Evolutionary conservation across 768 basidiomycete species (phyloP), one percentile per base, ranked within the genome.

Genomic region (Porphyrellus cyaneotinctus): DNA sequence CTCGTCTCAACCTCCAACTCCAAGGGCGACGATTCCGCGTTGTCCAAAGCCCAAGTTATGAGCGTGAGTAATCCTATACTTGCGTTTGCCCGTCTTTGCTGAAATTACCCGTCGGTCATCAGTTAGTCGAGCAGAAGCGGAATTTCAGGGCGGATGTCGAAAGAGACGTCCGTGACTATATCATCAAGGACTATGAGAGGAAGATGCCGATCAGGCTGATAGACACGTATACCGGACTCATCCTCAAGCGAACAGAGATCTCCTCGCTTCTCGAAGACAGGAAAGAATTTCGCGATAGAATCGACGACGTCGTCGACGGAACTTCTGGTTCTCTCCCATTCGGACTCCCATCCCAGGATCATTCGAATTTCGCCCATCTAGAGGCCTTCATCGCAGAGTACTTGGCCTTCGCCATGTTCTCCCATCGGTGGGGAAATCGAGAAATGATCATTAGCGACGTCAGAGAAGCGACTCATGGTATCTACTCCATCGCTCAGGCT

Each of bases 341-440:
- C 51, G 1, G 56, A 61, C 43, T 47, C 20, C 39, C 33, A 4
- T 33, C 45, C 44, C 20, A 35, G 11, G 49, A 28, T 6, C 47
- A 4, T 17, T n/a, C 53, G 3, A 24, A 52, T 15, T 42, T 56
- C n/a, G 7, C 13, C 6, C 44, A 44, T 23, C 53, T 65, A 7
- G 7, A 47, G 1, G 13, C 15, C 11, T 59, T 67, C 33, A 51
- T 65, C 31, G 41, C 49, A 20, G 52, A 54, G 43, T 68, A 56
- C 43, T 49, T 66, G 28, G 64, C 55, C 10, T 66, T 53, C 33
- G 65, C 57, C 28, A 66, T 66, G 65, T 61, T 66, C 24, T 66
- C 66, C 2, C 65, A 66, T 28, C 58, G 64, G 8, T 66, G 66
- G 66, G 43, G 57, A 15, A 53, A 31, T 4, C 49, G 44, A 18